Evolutionary conservation across 331 rosid species (phyloP), one percentile per base, ranked within the genome.

Genomic region (Stylosanthes scabra): DNA sequence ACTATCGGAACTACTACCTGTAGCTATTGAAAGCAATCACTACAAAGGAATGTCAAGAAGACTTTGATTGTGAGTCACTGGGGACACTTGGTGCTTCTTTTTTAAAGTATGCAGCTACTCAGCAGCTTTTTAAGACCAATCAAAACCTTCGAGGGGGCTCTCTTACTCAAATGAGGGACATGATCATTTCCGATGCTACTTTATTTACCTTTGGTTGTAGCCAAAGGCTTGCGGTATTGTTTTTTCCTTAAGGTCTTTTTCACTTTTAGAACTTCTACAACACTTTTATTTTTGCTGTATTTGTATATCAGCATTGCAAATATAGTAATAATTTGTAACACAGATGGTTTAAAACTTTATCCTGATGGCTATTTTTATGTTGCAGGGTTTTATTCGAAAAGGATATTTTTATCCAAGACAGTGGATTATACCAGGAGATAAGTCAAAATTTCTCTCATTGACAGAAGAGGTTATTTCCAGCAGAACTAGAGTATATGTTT

Each of bases 41-140:
- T 5, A 66, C 95, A 12, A 81, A 70, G 41, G 82, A 37, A 54
- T 87, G 96, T 59, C 88, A 84, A 80, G 97, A 89, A 77, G 63
- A 42, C 1, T 77, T 54, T 59, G 80, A 91, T 76, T 78, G 87
- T 76, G 85, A 91, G 51, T 89, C 90, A 44, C 72, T 89, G 7
- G 97, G 84, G 82, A 83, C 96, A 55, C 93, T 89, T 64, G 97
- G 97, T 46, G 96, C 89, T 84, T 91, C 90, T 41, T 91, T 86
- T 80, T 87, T 91, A 9, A 88, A 88, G 77, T 89, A 85, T 14
- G 78, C 75, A 25, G 71, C 76, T 46, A 40, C 88, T 73, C 91
- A 79, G 55, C 87, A 91, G 20, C 87, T 91, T 71, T 89, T 89
- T 31, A 88, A 80, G 46, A 82, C 85, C 51, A 54, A 72, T 66